Conservation (phyloP, 1,284 basidiomycete genomes). For the Sanguinoderma infundibulare region DNA sequence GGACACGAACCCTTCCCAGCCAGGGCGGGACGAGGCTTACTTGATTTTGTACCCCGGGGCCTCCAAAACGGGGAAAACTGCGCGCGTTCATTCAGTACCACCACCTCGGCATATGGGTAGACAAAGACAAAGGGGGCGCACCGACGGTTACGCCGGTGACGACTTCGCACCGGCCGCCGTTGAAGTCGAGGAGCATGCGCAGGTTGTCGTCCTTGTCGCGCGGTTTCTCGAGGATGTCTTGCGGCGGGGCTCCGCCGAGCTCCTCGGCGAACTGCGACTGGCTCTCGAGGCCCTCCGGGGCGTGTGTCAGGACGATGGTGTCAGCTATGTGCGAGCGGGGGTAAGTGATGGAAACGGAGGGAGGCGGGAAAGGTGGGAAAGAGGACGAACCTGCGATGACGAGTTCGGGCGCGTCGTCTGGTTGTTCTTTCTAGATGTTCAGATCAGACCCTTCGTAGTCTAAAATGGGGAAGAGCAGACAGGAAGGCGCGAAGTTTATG, state of each 20-base stretch:
- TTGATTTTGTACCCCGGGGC: constrained; percentile 88
- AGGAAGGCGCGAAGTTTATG: neutral
- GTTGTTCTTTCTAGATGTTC: constrained; percentile 55
- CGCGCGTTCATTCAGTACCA: neutral
- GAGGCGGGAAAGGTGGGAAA: neutral
- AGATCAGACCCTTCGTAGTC: neutral
- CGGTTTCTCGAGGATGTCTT: constrained; percentile 92
- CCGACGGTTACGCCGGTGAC: constrained; percentile 87
- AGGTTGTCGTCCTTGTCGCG: constrained; percentile 81
- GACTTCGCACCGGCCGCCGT: constrained; percentile 87
- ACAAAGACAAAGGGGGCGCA: constrained; percentile 38
- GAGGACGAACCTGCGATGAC: constrained; percentile 81
- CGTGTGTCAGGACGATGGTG: constrained; percentile 88
- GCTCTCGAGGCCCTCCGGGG: constrained; percentile 58
- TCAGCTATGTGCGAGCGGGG: constrained; percentile 63
- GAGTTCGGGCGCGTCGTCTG: constrained; percentile 89
- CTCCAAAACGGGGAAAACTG: constrained; percentile 83
- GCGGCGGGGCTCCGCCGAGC: constrained; percentile 42
- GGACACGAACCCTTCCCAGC: too few relatives aligned
- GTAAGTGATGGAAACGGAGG: neutral
- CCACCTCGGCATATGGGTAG: neutral
- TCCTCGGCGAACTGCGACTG: constrained; percentile 49
- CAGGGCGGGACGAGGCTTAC: constrained; percentile 43
- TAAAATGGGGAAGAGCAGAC: neutral
- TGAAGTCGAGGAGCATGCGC: constrained; percentile 87